Conservation (phyloP, 108 stramenopile genomes). For the Mediolabrus comicus region DNA sequence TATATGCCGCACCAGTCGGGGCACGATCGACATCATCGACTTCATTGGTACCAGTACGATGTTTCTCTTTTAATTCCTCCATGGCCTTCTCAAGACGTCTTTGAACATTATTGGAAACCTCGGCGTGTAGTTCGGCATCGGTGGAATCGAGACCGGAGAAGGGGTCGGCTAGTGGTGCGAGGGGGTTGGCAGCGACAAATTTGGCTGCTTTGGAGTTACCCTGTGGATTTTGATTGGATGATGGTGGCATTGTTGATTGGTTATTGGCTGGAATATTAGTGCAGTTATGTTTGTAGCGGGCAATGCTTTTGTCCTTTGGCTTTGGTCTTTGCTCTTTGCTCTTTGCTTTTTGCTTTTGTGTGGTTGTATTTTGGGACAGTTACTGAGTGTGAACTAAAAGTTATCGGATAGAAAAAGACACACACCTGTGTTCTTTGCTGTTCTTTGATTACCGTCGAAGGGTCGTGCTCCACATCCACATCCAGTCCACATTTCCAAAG, state of each 20-base stretch:
- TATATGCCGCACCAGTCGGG: slow-evolving; percentile 57
- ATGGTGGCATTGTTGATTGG: slow-evolving; percentile 1
- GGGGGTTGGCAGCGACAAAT: slow-evolving; percentile 76
- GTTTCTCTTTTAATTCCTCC: slow-evolving; percentile 58
- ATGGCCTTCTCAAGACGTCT: slow-evolving; percentile 62
- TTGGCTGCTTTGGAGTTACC: slow-evolving; percentile 79
- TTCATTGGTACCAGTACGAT: slow-evolving; percentile 47
- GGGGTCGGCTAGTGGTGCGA: slow-evolving; percentile 76
- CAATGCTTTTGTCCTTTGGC: too few relatives aligned
- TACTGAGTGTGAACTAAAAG: too few relatives aligned
- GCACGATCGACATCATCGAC: slow-evolving; percentile 63
- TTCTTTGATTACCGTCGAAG: too few relatives aligned
- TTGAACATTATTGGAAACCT: slow-evolving; percentile 66
- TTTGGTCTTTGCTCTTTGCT: too few relatives aligned
- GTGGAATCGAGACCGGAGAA: slow-evolving; percentile 44
- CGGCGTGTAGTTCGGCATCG: slow-evolving; percentile 59
- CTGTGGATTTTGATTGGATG: slow-evolving; percentile 60
- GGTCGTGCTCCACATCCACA: too few relatives aligned
- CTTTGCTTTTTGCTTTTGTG: too few relatives aligned
- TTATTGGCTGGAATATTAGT: too few relatives aligned
- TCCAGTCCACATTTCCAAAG: too few relatives aligned
- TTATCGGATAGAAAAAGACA: too few relatives aligned
- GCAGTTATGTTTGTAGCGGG: too few relatives aligned
- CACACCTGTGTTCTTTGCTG: too few relatives aligned
- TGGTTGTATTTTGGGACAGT: too few relatives aligned